Evolutionary conservation across 257 asterid genomes (phyloP).

Genomic region (Cordia subcordata): DNA sequence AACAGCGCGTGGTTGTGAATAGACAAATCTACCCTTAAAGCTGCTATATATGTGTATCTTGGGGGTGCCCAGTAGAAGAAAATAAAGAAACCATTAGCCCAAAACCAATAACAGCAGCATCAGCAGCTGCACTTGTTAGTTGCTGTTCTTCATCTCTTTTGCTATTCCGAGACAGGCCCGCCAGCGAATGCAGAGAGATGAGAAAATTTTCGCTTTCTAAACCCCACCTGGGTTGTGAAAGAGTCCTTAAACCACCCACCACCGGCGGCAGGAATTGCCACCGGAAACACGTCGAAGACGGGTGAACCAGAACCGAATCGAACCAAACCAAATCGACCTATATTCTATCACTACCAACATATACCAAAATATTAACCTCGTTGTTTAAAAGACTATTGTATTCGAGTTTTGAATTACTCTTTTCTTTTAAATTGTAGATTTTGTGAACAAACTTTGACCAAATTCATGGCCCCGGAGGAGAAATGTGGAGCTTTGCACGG

Average conservation of each 20-base stretch:
- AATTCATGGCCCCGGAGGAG: slow-evolving; percentile 44
- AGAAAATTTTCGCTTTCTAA: slow-evolving; percentile 37
- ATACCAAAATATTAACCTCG: background rate
- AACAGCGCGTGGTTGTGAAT: no score
- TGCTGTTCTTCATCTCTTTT: background rate
- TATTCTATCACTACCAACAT: slow-evolving; percentile 4
- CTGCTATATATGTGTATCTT: background rate
- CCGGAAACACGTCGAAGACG: slow-evolving; percentile 97
- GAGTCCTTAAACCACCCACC: slow-evolving; percentile 37
- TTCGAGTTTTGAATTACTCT: background rate
- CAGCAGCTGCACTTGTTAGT: background rate
- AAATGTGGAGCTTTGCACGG: slow-evolving; percentile 52
- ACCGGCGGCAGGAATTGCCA: slow-evolving; percentile 76
- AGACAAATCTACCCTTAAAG: background rate
- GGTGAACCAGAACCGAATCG: slow-evolving; percentile 42
- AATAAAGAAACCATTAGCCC: background rate
- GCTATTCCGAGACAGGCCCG: background rate
- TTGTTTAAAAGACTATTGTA: background rate
- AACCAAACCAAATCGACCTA: background rate
- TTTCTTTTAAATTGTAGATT: no score
- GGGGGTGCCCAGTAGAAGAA: background rate
- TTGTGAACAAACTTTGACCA: no score
- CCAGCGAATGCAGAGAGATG: slow-evolving; percentile 97
- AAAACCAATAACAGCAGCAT: background rate
- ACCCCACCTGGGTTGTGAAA: slow-evolving; percentile 41